Evolutionary conservation across 345 rosid genomes (phyloP).

Genomic region (Physaria fendleri): DNA sequence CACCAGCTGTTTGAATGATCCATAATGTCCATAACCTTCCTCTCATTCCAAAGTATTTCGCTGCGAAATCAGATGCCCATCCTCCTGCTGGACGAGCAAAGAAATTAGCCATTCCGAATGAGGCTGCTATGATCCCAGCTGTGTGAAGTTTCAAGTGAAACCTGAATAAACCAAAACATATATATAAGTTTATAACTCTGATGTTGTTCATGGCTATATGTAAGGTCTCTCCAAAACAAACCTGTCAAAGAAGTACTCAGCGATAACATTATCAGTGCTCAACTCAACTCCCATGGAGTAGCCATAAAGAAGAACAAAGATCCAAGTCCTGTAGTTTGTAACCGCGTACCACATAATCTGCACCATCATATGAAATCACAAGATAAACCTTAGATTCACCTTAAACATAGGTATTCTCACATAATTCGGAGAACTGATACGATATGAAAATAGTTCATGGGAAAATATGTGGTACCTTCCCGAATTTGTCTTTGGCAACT

Average conservation of each 20-base stretch:
- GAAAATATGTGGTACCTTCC: no score
- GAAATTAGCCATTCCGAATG: conserved; percentile 55
- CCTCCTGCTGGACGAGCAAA: conserved; percentile 51
- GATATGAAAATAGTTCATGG: no score
- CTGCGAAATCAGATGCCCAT: conserved; percentile 36
- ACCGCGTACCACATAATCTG: conserved; percentile 51
- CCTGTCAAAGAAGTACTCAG: conserved; percentile 69
- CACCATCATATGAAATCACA: not conserved
- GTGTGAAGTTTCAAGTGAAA: conserved; percentile 42
- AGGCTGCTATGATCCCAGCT: conserved; percentile 51
- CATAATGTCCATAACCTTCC: conserved; percentile 51
- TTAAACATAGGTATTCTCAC: no score
- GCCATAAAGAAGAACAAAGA: conserved; percentile 59
- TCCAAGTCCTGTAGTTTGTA: conserved; percentile 64
- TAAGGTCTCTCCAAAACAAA: not conserved
- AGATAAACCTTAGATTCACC: not conserved
- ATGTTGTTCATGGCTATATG: not conserved
- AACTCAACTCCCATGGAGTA: conserved; percentile 62
- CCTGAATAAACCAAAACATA: not conserved
- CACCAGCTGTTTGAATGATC: conserved; percentile 54
- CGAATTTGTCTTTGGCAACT: conserved; percentile 56
- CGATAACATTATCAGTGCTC: conserved; percentile 61
- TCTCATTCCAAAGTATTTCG: conserved; percentile 44
- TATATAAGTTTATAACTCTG: not conserved
- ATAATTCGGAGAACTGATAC: no score